A percentile compares a stretch with the other conserved stretches of the same genome.
phyloP scores from a whole-genome alignment of 805 yeast genomes.

The Candida rishiriensis region DNA sequence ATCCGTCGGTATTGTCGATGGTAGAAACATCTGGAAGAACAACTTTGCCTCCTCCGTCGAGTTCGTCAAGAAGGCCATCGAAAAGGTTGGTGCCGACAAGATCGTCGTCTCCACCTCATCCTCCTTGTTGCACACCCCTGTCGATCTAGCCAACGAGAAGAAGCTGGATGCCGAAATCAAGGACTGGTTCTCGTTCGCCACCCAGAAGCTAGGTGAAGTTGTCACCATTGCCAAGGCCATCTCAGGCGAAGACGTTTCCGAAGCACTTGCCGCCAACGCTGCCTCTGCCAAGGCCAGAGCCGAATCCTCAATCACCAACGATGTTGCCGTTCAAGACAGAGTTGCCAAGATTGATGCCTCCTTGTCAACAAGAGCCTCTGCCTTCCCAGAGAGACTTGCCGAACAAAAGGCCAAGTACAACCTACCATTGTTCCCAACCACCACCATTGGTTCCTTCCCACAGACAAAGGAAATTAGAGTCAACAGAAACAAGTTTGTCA shows the following conservation, averaged over 20 bases:
- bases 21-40: constrained; percentile 99
- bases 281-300: constrained; percentile 80
- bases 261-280: constrained; percentile 79
- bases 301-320: constrained; percentile 85
- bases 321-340: constrained; percentile 85
- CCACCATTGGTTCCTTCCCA: constrained; percentile 99
- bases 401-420: constrained; percentile 85
- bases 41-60: constrained; percentile 84
- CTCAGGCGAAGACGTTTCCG: constrained; percentile 76
- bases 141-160: constrained; percentile 87
- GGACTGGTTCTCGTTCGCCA: constrained; percentile 98
- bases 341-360: constrained; percentile 72
- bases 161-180: constrained; percentile 87
- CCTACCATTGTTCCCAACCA: constrained; percentile 98
- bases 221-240: constrained; percentile 85
- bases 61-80: constrained; percentile 76
- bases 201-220: constrained; percentile 92
- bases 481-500: constrained; percentile 96
- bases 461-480: constrained; percentile 99
- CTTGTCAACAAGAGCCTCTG: constrained; percentile 76
- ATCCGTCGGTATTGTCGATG: constrained; percentile 96
- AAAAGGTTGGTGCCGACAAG: constrained; percentile 78
- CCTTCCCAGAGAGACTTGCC: constrained; percentile 82
- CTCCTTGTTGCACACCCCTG: constrained; percentile 97
- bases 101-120: constrained; percentile 95